A percentile compares a stretch with the other conserved stretches of the same genome.
phyloP scores from a whole-genome alignment of 192 early-diverging fungal genomes.

The Gigaspora rosea region DNA sequence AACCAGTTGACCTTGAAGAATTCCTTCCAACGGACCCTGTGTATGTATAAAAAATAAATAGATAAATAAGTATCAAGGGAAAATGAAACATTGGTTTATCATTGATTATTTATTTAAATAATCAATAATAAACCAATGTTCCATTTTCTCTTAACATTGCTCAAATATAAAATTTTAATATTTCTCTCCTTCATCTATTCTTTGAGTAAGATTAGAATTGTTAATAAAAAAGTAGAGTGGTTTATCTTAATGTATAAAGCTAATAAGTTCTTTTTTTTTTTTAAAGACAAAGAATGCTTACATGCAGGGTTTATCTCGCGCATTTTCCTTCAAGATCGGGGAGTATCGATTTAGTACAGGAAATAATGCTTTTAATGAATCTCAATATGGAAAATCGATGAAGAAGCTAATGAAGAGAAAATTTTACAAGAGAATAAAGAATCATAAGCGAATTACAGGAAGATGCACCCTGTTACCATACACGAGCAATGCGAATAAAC shows the following conservation, averaged over 20 bases:
- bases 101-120: no score
- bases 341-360: neutral
- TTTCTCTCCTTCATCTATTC: no score
- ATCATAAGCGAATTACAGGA: neutral
- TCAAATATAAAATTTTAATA: no score
- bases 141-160: no score
- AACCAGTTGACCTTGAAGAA: neutral
- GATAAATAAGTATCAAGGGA: neutral
- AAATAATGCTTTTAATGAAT: neutral
- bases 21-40: neutral
- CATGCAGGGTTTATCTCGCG: neutral
- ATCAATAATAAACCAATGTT: no score
- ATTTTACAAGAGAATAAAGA: neutral
- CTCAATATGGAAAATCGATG: neutral
- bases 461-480: neutral
- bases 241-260: neutral
- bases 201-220: no score
- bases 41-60: neutral
- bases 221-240: no score
- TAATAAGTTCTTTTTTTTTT: neutral
- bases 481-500: neutral
- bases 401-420: neutral
- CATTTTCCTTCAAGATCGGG: neutral
- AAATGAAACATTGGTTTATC: no score
- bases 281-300: no score